Percentiles rank a stretch among this genome's conserved stretches.
Conservation (phyloP, 106 monocot species). For the Dendrobium officinale region DNA sequence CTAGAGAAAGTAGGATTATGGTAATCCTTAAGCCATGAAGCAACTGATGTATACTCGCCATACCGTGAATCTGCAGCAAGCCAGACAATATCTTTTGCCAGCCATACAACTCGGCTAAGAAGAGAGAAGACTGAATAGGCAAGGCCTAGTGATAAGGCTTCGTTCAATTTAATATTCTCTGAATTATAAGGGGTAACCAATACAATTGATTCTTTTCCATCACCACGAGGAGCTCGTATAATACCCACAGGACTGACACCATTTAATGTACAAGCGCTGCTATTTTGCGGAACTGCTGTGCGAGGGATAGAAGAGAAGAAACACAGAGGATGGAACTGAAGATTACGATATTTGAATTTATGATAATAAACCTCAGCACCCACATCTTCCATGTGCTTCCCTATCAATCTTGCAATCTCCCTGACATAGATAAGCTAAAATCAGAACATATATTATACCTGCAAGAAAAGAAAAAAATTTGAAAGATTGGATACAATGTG, state of each 20-base stretch:
- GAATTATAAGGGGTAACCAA: conserved; percentile 81
- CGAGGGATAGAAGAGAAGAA: conserved; percentile 54
- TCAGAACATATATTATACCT: conserved; percentile 4
- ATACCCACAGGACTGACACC: conserved; percentile 71
- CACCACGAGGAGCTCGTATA: conserved; percentile 77
- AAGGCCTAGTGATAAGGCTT: conserved; percentile 64
- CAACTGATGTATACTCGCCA: conserved; percentile 75
- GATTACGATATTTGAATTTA: conserved; percentile 29
- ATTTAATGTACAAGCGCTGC: conserved; percentile 32
- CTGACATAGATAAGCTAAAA: conserved; percentile 24
- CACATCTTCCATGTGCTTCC: conserved; percentile 40
- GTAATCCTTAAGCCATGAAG: conserved; percentile 75
- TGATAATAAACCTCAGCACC: conserved; percentile 86
- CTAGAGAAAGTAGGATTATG: conserved; percentile 58
- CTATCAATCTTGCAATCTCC: conserved; percentile 50
- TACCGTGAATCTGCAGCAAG: conserved; percentile 72
- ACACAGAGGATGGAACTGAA: conserved; percentile 44
- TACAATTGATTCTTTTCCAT: conserved; percentile 96
- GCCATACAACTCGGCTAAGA: conserved; percentile 66
- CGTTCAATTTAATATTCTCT: conserved; percentile 33
- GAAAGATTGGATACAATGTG: background rate
- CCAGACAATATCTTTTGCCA: conserved; percentile 95
- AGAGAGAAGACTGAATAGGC: conserved; percentile 72
- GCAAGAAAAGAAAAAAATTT: background rate
- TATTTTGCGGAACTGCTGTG: conserved; percentile 8